A percentile compares a stretch with the other conserved stretches of the same genome.
phyloP scores from a whole-genome alignment of 345 rosid genomes.

The Syzygium oleosum region DNA sequence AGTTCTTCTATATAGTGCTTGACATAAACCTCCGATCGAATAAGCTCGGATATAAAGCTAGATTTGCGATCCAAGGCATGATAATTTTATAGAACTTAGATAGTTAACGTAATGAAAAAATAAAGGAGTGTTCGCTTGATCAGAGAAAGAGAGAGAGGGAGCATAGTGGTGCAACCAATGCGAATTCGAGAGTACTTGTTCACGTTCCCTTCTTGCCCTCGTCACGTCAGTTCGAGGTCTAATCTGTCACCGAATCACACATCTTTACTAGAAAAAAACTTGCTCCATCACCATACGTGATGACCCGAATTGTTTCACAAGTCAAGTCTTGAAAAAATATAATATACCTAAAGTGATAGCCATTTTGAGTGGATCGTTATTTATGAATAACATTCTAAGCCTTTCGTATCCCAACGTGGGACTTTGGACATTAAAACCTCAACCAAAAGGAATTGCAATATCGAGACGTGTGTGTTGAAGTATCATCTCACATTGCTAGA shows the following conservation, averaged over 20 bases:
- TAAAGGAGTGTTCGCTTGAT: not conserved
- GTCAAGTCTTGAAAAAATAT: not conserved
- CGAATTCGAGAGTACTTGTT: not conserved
- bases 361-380: not conserved
- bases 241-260: not conserved
- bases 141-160: not conserved
- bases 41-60: not conserved
- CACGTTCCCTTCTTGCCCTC: not conserved
- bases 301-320: not conserved
- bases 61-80: not conserved
- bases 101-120: not conserved
- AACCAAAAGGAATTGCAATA: not conserved
- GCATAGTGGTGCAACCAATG: not conserved
- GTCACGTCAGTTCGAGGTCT: not conserved
- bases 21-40: not conserved
- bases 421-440: not conserved
- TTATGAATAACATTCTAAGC: not conserved
- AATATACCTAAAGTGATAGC: not conserved
- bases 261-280: not conserved
- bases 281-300: not conserved
- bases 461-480: not conserved
- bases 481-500: no score
- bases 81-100: not conserved
- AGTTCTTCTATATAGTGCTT: not conserved
- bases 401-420: not conserved